A percentile compares a stretch with the other conserved stretches of the same genome.
phyloP scores from a whole-genome alignment of 495 filamentous ascomycete species.

The Pseudevernia furfuracea region DNA sequence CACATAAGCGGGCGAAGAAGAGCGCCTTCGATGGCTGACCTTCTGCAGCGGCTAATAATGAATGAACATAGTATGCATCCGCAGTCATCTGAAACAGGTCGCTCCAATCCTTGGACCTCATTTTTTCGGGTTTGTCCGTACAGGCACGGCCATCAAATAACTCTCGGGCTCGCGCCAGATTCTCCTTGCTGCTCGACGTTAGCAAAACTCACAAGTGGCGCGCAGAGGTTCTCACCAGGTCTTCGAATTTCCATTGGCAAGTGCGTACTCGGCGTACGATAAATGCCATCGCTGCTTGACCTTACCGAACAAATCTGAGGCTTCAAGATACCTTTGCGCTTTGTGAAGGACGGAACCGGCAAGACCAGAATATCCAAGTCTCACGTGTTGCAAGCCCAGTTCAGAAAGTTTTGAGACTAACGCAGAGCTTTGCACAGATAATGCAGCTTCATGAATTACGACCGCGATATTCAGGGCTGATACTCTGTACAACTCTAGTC shows the following conservation, averaged over 20 bases:
- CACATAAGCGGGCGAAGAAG: slow-evolving; percentile 55
- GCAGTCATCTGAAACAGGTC: slow-evolving; percentile 30
- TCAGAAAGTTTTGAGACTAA: slow-evolving; percentile 50
- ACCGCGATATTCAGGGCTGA: slow-evolving; percentile 42
- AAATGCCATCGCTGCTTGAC: slow-evolving; percentile 55
- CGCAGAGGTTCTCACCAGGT: slow-evolving; percentile 26
- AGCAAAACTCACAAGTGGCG: slow-evolving; percentile 2
- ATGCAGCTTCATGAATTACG: slow-evolving; percentile 50
- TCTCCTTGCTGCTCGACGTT: slow-evolving; percentile 15
- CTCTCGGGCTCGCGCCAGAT: slow-evolving; percentile 42
- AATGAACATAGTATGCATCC: slow-evolving; percentile 52
- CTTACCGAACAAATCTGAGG: slow-evolving; percentile 34
- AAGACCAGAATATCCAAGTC: slow-evolving; percentile 67
- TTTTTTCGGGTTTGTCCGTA: neutral
- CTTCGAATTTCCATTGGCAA: slow-evolving; percentile 52
- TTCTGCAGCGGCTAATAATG: slow-evolving; percentile 54
- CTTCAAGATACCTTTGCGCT: slow-evolving; percentile 44
- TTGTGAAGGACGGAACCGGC: slow-evolving; percentile 57
- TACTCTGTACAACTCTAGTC: slow-evolving; percentile 40
- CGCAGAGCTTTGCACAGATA: slow-evolving; percentile 39
- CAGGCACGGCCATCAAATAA: neutral
- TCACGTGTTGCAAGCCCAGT: slow-evolving; percentile 64
- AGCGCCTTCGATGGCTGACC: slow-evolving; percentile 60
- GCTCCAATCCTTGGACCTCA: slow-evolving; percentile 16
- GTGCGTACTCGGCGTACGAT: slow-evolving; percentile 63